A percentile compares a stretch with the other conserved stretches of the same genome.
Conservation (phyloP, 345 rosid species). For the Citrus medica region DNA sequence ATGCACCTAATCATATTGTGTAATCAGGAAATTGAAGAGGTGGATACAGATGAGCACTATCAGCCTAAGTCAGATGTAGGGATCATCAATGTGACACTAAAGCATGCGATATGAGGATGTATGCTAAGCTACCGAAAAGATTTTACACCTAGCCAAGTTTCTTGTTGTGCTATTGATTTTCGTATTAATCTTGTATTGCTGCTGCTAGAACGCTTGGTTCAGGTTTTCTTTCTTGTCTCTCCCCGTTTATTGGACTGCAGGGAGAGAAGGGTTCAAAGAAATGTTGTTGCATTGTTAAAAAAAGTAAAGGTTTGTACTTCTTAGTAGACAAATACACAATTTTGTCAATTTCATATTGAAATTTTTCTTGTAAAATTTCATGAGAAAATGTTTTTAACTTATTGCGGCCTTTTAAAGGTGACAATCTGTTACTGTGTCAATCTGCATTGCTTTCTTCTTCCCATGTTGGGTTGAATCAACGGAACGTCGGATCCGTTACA, state of each 20-base stretch:
- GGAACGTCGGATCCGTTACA: no score
- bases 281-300: not conserved
- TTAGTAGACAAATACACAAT: not conserved
- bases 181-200: not conserved
- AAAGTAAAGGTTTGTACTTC: not conserved
- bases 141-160: not conserved
- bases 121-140: not conserved
- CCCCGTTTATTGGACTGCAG: not conserved
- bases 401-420: not conserved
- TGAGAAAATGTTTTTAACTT: not conserved
- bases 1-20: not conserved
- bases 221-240: not conserved
- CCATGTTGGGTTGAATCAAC: no score
- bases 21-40: conserved; percentile 93
- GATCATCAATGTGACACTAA: conserved; percentile 52
- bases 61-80: conserved; percentile 64
- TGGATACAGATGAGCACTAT: conserved; percentile 86
- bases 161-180: not conserved
- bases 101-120: conserved; percentile 42
- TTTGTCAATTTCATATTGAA: not conserved
- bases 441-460: no score
- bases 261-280: not conserved
- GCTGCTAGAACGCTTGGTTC: not conserved
- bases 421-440: not conserved
- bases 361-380: not conserved